These are phyloP conservation scores for Fusarium sp. DNA, from an alignment of 2,329 filamentous ascomycete species.

Conservation along the genomic window DNA sequence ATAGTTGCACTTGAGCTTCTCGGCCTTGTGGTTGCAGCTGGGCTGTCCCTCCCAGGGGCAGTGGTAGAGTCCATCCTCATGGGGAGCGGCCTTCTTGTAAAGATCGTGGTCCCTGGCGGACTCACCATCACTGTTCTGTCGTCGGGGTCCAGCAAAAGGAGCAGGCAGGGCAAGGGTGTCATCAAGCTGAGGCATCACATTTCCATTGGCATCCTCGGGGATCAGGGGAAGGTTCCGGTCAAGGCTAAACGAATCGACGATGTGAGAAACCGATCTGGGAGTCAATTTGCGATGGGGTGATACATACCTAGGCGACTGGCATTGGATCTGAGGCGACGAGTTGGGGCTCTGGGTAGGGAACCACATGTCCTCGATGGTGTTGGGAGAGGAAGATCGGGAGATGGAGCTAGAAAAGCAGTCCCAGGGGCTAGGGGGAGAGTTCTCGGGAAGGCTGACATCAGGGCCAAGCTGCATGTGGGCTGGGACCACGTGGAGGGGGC, in stretches of 20 bases:
- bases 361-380: slow-evolving; percentile 63
- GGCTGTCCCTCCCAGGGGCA: slow-evolving; percentile 84
- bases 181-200: slow-evolving; percentile 43
- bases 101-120: slow-evolving; percentile 74
- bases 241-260: slow-evolving; percentile 41
- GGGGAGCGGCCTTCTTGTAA: slow-evolving; percentile 75
- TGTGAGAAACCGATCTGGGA: slow-evolving; percentile 38
- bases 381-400: slow-evolving; percentile 64
- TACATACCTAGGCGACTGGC: slow-evolving; percentile 67
- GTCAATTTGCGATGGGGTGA: slow-evolving; percentile 14
- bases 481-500: slow-evolving; percentile 66
- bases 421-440: slow-evolving; percentile 65
- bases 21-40: slow-evolving; percentile 87
- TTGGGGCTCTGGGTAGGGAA: slow-evolving; percentile 52
- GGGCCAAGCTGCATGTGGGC: slow-evolving; percentile 67
- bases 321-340: slow-evolving; percentile 62
- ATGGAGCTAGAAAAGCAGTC: slow-evolving; percentile 65
- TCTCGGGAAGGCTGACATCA: slow-evolving; percentile 60
- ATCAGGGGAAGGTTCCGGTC: slow-evolving; percentile 49
- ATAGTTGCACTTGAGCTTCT: slow-evolving; percentile 99
- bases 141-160: slow-evolving; percentile 57
- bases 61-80: slow-evolving; percentile 86
- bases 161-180: slow-evolving; percentile 48
- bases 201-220: slow-evolving; percentile 44
- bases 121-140: slow-evolving; percentile 65